Conservation (phyloP, 148 eudicot genomes). For the Cornus kousa region DNA sequence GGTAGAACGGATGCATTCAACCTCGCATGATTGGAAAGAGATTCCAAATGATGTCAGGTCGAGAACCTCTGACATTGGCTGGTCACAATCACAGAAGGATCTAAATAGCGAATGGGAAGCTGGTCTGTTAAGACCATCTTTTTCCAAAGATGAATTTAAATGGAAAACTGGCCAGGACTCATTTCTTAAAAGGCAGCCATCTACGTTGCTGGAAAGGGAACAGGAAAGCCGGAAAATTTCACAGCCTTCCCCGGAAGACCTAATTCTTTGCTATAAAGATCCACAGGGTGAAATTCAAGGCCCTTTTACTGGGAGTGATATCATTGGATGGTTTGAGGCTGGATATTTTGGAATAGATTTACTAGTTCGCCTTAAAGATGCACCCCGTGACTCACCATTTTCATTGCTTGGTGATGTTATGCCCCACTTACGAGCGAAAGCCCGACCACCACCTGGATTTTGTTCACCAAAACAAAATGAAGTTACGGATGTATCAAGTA, state of each 20-base stretch:
- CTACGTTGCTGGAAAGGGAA: constrained; percentile 49
- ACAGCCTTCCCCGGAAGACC: constrained; percentile 81
- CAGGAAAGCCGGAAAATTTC: constrained; percentile 39
- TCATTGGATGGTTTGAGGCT: constrained; percentile 97
- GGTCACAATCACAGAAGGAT: constrained; percentile 55
- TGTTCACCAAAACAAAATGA: constrained; percentile 60
- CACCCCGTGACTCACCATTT: constrained; percentile 66
- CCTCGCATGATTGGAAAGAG: constrained; percentile 41
- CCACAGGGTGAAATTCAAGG: constrained; percentile 95
- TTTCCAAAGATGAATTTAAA: constrained; percentile 34
- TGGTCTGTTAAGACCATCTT: constrained; percentile 31
- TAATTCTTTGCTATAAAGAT: constrained; percentile 78
- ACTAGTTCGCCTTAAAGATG: constrained; percentile 68
- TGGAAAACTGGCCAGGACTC: constrained; percentile 47
- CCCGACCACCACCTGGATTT: constrained; percentile 91
- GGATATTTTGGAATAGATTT: constrained; percentile 94
- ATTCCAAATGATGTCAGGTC: constrained; percentile 32
- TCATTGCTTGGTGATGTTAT: constrained; percentile 82
- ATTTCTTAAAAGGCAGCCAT: constrained; percentile 43
- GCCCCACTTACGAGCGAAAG: constrained; percentile 93
- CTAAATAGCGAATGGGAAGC: constrained; percentile 29
- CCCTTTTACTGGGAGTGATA: constrained; percentile 84
- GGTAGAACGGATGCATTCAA: constrained; percentile 33
- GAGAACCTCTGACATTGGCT: constrained; percentile 37
- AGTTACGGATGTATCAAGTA: constrained; percentile 39